Percentiles rank a stretch among this genome's conserved stretches.
phyloP scores from a whole-genome alignment of 106 monocot genomes.

The Acorus calamus region DNA sequence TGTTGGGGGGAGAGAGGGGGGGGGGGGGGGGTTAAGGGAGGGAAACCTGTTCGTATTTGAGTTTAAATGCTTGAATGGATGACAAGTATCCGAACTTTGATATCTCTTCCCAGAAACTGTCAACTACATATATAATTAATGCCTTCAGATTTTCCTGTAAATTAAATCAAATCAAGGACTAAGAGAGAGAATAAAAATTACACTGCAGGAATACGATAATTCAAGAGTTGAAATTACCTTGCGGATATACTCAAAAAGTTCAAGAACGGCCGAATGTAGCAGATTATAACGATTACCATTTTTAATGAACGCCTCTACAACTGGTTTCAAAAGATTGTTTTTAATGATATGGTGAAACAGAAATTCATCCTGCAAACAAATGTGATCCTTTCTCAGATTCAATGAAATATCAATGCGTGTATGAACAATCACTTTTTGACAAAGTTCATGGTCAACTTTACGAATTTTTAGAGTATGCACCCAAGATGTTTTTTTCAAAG shows the following conservation, averaged over 20 bases:
- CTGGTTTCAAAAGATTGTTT: slow-evolving; percentile 80
- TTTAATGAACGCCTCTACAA: slow-evolving; percentile 70
- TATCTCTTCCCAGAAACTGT: slow-evolving; percentile 67
- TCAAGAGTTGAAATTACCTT: slow-evolving; percentile 36
- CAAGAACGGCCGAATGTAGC: slow-evolving; percentile 84
- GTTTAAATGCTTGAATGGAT: slow-evolving; percentile 55
- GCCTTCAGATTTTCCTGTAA: slow-evolving; percentile 22
- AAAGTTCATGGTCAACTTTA: no score
- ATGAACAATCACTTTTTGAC: no score
- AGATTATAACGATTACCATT: slow-evolving; percentile 92
- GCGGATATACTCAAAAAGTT: slow-evolving; percentile 79
- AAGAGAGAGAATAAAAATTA: no score
- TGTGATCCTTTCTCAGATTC: background rate
- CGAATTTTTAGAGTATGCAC: no score
- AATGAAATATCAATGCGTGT: background rate
- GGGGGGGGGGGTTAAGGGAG: slow-evolving; percentile 1
- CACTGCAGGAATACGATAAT: no score
- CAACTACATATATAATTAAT: slow-evolving; percentile 54
- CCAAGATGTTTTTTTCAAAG: no score
- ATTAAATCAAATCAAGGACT: no score
- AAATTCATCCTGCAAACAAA: slow-evolving; percentile 67
- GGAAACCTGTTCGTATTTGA: slow-evolving; percentile 90
- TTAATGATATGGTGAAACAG: slow-evolving; percentile 74
- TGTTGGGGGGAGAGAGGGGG: no score
- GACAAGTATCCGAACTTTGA: slow-evolving; percentile 54